Base-by-base conservation (phyloP, 2,329 filamentous ascomycete species). In the Sarocladiaceae sp. region DNA sequence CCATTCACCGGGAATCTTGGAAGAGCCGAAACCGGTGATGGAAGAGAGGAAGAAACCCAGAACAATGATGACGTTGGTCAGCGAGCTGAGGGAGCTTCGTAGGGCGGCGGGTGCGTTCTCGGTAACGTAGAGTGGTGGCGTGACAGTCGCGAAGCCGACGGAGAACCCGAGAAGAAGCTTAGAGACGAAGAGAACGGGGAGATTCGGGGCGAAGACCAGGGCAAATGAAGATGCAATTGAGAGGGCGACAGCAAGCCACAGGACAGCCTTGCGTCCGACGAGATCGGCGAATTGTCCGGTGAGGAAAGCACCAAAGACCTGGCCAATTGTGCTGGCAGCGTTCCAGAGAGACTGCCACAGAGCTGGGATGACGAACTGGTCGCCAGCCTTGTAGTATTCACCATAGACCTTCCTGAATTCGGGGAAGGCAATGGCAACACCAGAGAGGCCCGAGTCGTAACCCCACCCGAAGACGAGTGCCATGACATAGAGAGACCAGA, bases 281-380 rank as follows among this genome's bases (percentile, higher is more conserved):
- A 51, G 44, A 37, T 64, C 60, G 3, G 62, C 62, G 20, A 64
- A 64, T 15, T 62, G 58, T 0, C 62, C 62, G 0, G 59, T 57
- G 11, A 64, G 20, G 15, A 64, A 64, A 0, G 62, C 62, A 7
- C 62, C 62, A 31, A 64, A 52, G 1, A 64, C 40, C 22, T 64
- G 61, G 0, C 66, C 66, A 6, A 69, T 69, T 5, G 65, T 68
- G 25, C 62, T 66, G 5, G 65, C 66, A 3, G 66, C 65, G 48
- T 68, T 69, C 66, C 66, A 68, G 7, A 69, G 62, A 39, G 65
- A 66, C 52, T 69, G 66, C 65, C 66, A 70, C 0, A 68, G 59
- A 1, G 67, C 66, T 0, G 66, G 66, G 31, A 70, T 68, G 6
- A 68, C 60, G 47, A 54, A 64, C 28, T 61, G 59, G 23, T 64